Evolutionary conservation across 2,329 filamentous ascomycete species (phyloP), one percentile per base, ranked within the genome.

Genomic region (Talaromyces funiculosus): DNA sequence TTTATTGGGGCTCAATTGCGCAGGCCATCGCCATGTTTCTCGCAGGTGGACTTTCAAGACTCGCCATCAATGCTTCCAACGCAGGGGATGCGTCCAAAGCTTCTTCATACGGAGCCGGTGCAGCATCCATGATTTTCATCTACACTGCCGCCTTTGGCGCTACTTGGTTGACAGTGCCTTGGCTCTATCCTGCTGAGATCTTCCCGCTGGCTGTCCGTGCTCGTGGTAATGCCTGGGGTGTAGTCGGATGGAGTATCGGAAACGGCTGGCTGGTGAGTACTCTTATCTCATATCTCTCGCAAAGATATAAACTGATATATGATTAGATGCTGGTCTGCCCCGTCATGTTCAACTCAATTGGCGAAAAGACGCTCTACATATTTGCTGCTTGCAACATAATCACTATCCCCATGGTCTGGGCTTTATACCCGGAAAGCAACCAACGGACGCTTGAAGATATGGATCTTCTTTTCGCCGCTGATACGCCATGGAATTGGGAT

Each of bases 371-470:
- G 0, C 77, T 90, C 0, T 89, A 90, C 69, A 86, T 92, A 55
- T 92, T 91, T 66, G 89, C 82, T 1, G 85, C 82, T 3, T 84
- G 82, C 68, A 91, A 90, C 67, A 73, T 85, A 8, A 71, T 89
- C 31, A 81, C 82, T 1, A 86, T 91, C 4, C 82, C 86, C 0
- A 84, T 90, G 73, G 85, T 90, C 0, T 92, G 86, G 85, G 86
- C 86, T 0, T 68, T 92, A 0, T 91, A 90, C 61, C 89, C 88
- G 0, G 89, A 91, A 69, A 89, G 85, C 3, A 90, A 87, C 68
- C 86, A 89, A 70, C 82, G 88, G 0, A 90, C 87, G 0, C 77
- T 91, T 0, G 89, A 91, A 67, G 88, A 90, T 68, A 90, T 91
- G 78, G 85, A 92, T 63, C 73, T 90, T 0, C 73, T 91, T 0